A percentile compares a stretch with the other conserved stretches of the same genome.
Conservation (phyloP, 345 rosid species). For the Jatropha curcas region DNA sequence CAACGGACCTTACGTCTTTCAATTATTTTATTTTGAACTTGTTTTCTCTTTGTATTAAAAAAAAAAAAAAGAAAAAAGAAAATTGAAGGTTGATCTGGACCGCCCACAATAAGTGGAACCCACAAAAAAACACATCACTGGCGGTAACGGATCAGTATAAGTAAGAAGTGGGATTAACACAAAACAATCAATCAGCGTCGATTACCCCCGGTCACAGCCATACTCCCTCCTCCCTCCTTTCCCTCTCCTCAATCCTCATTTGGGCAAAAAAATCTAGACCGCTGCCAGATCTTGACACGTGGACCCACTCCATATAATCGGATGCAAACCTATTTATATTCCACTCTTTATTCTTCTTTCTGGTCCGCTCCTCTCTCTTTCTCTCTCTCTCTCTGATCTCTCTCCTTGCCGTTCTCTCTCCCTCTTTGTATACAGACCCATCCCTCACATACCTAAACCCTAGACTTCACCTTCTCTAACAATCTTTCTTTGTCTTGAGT, state of each 20-base stretch:
- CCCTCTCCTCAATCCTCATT: background rate
- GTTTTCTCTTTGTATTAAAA: too few species aligned
- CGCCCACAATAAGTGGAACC: too few species aligned
- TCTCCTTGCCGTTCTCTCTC: slow-evolving; percentile 29
- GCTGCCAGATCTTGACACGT: slow-evolving; percentile 64
- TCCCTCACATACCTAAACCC: slow-evolving; percentile 23
- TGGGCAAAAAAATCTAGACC: background rate
- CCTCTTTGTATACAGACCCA: background rate
- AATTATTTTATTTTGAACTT: too few species aligned
- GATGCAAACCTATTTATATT: slow-evolving; percentile 99
- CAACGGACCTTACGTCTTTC: too few species aligned
- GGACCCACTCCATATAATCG: slow-evolving; percentile 50
- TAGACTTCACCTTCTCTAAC: slow-evolving; percentile 8
- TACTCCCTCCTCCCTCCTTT: too few species aligned
- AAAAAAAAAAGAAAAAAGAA: too few species aligned
- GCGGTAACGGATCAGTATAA: too few species aligned
- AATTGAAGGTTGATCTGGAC: too few species aligned
- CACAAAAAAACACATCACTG: too few species aligned
- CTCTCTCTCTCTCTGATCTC: slow-evolving; percentile 13
- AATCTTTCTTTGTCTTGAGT: background rate
- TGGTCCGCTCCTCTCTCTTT: slow-evolving; percentile 47
- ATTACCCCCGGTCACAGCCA: too few species aligned
- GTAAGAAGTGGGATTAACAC: too few species aligned
- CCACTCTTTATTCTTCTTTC: slow-evolving; percentile 59
- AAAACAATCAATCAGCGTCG: too few species aligned